Conservation (phyloP, 2,329 filamentous ascomycete species). For the Fusarium stilboides region DNA sequence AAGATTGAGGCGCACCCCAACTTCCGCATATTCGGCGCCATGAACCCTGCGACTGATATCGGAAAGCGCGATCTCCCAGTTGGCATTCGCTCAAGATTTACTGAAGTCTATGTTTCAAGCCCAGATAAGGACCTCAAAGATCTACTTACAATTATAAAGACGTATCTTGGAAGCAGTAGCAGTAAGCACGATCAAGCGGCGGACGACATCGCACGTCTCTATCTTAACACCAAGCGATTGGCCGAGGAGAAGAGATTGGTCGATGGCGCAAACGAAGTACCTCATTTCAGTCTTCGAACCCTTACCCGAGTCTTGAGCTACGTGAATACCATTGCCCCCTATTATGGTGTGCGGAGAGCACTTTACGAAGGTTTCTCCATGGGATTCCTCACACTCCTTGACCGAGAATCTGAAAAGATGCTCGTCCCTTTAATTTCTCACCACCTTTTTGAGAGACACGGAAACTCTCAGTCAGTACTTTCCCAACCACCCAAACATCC, state of each 20-base stretch:
- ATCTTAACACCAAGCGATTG: constrained; percentile 87
- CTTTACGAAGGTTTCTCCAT: constrained; percentile 97
- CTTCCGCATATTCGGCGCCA: constrained; percentile 97
- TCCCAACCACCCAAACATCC: constrained; percentile 84
- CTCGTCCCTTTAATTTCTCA: constrained; percentile 85
- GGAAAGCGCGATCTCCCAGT: constrained; percentile 95
- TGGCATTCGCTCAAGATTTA: constrained; percentile 92
- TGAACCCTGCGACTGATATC: constrained; percentile 98
- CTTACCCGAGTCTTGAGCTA: constrained; percentile 92
- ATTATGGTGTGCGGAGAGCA: constrained; percentile 87
- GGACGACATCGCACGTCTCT: constrained; percentile 87
- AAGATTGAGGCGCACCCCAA: constrained; percentile 90
- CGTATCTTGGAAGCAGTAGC: constrained; percentile 83
- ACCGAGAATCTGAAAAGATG: constrained; percentile 83
- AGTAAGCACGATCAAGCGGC: constrained; percentile 81
- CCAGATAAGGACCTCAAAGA: constrained; percentile 91
- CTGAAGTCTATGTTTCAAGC: constrained; percentile 93
- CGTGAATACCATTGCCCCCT: constrained; percentile 84
- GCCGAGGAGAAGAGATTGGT: constrained; percentile 88
- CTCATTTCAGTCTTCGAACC: constrained; percentile 96
- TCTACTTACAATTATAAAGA: constrained; percentile 87
- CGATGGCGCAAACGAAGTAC: constrained; percentile 94
- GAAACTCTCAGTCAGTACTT: constrained; percentile 79
- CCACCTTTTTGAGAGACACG: constrained; percentile 79
- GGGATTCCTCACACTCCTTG: constrained; percentile 94